These are phyloP conservation scores for Nothophytophthora sp. DNA, from an alignment of 352 stramenopile species.

Conservation along the genomic window DNA sequence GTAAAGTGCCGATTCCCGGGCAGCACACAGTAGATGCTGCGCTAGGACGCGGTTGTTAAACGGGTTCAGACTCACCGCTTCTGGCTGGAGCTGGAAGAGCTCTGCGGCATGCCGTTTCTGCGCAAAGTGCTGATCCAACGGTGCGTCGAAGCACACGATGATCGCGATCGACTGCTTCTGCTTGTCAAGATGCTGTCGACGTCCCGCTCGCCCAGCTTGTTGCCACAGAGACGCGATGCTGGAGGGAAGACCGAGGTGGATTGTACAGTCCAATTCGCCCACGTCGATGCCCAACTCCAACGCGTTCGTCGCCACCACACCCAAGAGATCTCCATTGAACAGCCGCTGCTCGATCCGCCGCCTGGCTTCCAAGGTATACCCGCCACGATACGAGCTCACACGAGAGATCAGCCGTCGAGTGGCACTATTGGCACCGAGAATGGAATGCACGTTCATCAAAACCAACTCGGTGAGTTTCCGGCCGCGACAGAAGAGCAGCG, in stretches of 20 bases:
- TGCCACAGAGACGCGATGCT: slow-evolving; percentile 95
- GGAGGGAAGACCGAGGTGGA: slow-evolving; percentile 95
- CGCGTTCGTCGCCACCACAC: slow-evolving; percentile 96
- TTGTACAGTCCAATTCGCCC: slow-evolving; percentile 93
- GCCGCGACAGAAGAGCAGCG: slow-evolving; percentile 95
- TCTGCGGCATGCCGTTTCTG: slow-evolving; percentile 43
- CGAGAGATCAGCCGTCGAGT: slow-evolving; percentile 30
- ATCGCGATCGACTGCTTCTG: slow-evolving; percentile 86
- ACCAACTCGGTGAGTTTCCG: slow-evolving; percentile 94
- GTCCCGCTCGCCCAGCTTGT: slow-evolving; percentile 95
- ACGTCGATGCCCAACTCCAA: slow-evolving; percentile 98
- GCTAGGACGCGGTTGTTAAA: slow-evolving; percentile 87
- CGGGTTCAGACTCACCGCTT: slow-evolving; percentile 84
- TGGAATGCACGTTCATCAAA: slow-evolving; percentile 81
- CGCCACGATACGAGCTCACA: slow-evolving; percentile 95
- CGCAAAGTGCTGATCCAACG: slow-evolving; percentile 94
- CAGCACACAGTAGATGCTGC: slow-evolving; percentile 95
- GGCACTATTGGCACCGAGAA: slow-evolving; percentile 44
- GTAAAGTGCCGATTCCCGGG: slow-evolving; percentile 91
- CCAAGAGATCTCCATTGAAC: slow-evolving; percentile 94
- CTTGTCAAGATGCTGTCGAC: slow-evolving; percentile 64
- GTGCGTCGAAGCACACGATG: slow-evolving; percentile 95
- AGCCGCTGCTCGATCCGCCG: slow-evolving; percentile 95
- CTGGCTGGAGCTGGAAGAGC: slow-evolving; percentile 72
- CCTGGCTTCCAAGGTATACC: slow-evolving; percentile 93